Conservation (phyloP, 768 basidiomycete genomes). For the Udeniomyces megalosporus region DNA sequence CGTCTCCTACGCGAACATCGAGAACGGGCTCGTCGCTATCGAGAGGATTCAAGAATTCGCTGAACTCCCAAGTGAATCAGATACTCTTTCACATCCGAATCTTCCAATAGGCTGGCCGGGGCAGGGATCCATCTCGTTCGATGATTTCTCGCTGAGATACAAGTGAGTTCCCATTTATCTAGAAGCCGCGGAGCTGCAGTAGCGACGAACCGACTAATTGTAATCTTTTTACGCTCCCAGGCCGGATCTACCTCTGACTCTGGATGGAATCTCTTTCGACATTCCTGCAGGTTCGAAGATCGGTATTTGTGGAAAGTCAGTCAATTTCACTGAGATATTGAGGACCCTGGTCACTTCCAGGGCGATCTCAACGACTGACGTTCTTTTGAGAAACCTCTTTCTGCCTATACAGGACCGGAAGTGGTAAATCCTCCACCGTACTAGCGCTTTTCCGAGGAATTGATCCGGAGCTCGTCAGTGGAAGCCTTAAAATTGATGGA, state of each 20-base stretch:
- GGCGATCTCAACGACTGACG: no score
- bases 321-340: no score
- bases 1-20: background rate
- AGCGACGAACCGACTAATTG: no score
- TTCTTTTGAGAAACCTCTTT: no score
- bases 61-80: slow-evolving; percentile 17
- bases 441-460: slow-evolving; percentile 20
- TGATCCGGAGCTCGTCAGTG: slow-evolving; percentile 8
- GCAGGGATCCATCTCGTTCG: slow-evolving; percentile 6
- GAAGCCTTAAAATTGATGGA: slow-evolving; percentile 17
- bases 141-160: background rate
- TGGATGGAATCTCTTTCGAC: slow-evolving; percentile 13
- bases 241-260: slow-evolving; percentile 14
- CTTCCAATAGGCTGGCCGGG: slow-evolving; percentile 13
- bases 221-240: background rate
- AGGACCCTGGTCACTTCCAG: no score
- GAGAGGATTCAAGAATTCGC: slow-evolving; percentile 21
- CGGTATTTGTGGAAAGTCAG: slow-evolving; percentile 19
- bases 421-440: slow-evolving; percentile 20
- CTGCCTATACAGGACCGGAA: slow-evolving; percentile 10
- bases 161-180: background rate
- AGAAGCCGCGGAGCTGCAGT: no score
- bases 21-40: slow-evolving; percentile 10
- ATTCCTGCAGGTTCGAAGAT: slow-evolving; percentile 17
- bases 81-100: background rate